These are phyloP conservation scores for Anaeromyces robustus DNA, from an alignment of 192 early-diverging fungal species.

Conservation along the genomic window DNA sequence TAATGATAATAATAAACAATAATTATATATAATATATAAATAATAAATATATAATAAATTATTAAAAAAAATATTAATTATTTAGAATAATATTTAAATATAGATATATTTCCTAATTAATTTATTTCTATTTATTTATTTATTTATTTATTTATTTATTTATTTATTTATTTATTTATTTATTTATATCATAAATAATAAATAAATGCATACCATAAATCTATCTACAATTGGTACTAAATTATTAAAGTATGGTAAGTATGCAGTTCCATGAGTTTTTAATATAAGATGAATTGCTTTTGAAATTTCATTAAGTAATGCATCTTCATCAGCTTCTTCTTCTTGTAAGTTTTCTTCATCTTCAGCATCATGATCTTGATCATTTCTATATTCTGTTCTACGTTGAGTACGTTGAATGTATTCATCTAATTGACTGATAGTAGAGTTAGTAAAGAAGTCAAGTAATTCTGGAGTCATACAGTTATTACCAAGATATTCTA, in stretches of 20 bases:
- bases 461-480: conserved; percentile 47
- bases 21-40: no score
- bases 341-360: conserved; percentile 77
- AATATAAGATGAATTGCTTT: conserved; percentile 67
- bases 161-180: conserved; percentile 2
- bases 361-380: conserved; percentile 76
- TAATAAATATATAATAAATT: no score
- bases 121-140: conserved; percentile 1
- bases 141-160: not conserved
- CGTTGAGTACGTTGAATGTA: conserved; percentile 60
- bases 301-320: conserved; percentile 66
- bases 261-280: conserved; percentile 50
- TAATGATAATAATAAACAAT: no score
- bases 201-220: conserved; percentile 19
- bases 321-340: conserved; percentile 67
- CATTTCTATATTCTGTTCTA: conserved; percentile 52
- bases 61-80: no score
- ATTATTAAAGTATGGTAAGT: conserved; percentile 66
- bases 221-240: conserved; percentile 52
- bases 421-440: conserved; percentile 53
- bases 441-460: conserved; percentile 51
- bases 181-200: not conserved
- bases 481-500: conserved; percentile 49
- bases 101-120: not conserved
- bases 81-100: conserved; percentile 19